These are phyloP conservation scores for Microbotryum saponariae DNA, from an alignment of 1,284 basidiomycete genomes.

Conservation along the genomic window DNA sequence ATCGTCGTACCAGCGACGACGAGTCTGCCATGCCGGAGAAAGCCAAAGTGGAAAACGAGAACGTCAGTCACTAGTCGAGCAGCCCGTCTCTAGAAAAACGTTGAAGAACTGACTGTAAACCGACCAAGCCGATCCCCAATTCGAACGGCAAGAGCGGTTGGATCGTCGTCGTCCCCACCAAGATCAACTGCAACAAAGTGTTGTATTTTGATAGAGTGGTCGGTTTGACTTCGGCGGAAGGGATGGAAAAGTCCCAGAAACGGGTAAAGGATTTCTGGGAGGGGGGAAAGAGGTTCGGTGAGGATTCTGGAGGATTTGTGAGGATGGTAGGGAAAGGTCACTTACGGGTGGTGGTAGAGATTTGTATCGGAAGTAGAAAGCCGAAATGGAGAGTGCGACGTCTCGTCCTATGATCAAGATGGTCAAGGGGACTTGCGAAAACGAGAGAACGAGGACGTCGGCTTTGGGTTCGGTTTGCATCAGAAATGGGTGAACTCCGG, in stretches of 20 bases:
- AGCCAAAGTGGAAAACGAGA: too few relatives aligned
- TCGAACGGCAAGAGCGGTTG: slow-evolving; percentile 67
- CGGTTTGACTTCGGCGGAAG: slow-evolving; percentile 71
- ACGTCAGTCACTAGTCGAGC: too few relatives aligned
- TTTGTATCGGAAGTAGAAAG: slow-evolving; percentile 88
- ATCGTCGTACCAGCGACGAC: slow-evolving; percentile 81
- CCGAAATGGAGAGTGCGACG: slow-evolving; percentile 73
- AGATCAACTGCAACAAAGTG: slow-evolving; percentile 78
- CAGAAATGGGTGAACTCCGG: too few relatives aligned
- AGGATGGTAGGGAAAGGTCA: slow-evolving; percentile 1
- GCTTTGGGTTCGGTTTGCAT: not conserved
- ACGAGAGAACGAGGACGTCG: not conserved
- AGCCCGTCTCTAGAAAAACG: not conserved
- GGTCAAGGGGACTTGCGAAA: slow-evolving; percentile 64
- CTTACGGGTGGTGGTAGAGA: slow-evolving; percentile 78
- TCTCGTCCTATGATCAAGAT: slow-evolving; percentile 84
- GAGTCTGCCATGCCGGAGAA: slow-evolving; percentile 50
- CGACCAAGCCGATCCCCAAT: slow-evolving; percentile 52
- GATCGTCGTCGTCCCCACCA: slow-evolving; percentile 83
- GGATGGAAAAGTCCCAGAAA: slow-evolving; percentile 92
- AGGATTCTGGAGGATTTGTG: not conserved
- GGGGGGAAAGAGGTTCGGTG: not conserved
- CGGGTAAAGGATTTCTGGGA: slow-evolving; percentile 67
- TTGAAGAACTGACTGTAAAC: slow-evolving; percentile 53
- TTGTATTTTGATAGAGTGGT: slow-evolving; percentile 57